Evolutionary conservation across 306 rosid genomes (phyloP), one percentile per base, ranked within the genome.

Genomic region (Senna tora): DNA sequence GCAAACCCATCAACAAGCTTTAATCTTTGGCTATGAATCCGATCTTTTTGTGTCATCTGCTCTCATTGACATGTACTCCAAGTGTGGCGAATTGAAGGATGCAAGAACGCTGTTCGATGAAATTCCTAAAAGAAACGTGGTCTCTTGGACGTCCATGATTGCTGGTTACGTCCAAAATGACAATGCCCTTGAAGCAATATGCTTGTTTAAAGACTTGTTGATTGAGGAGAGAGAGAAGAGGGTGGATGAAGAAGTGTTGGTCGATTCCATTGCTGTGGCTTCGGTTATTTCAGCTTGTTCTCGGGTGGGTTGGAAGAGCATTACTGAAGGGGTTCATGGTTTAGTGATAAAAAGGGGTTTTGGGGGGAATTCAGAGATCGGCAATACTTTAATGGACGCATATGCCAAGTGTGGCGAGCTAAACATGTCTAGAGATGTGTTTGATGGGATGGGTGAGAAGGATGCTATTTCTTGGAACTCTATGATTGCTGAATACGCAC

Each of bases 381-480:
- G 89, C 65, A 93, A 93, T 75, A 90, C 92, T 41, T 86, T 93
- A 88, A 84, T 90, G 87, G 98, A 90, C 77, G 92, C 96, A 11
- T 93, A 88, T 82, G 92, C 98, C 12, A 90, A 87, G 83, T 90
- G 89, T 38, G 80, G 96, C n/a, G 84, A 87, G 77, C 74, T 72
- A 21, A 19, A 41, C 38, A 76, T 78, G 67, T 85, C 93, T 8
- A 88, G 84, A 81, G 83, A 87, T 62, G 88, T 93, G 71, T 93
- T 93, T 82, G 90, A 87, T 77, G 85, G 84, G 61, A 88, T 93
- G 85, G 74, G 71, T 46, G 87, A 76, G 77, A 88, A 72, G 78
- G 98, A 93, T 83, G 85, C 65, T 39, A 87, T 84, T 75, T 84
- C 98, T 62, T 93, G 96, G 93, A 93, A 90, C 80, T 87, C 98